These are phyloP conservation scores for Nothomitra cinnamomea DNA, from an alignment of 2,329 filamentous ascomycete species.

Conservation along the genomic window DNA sequence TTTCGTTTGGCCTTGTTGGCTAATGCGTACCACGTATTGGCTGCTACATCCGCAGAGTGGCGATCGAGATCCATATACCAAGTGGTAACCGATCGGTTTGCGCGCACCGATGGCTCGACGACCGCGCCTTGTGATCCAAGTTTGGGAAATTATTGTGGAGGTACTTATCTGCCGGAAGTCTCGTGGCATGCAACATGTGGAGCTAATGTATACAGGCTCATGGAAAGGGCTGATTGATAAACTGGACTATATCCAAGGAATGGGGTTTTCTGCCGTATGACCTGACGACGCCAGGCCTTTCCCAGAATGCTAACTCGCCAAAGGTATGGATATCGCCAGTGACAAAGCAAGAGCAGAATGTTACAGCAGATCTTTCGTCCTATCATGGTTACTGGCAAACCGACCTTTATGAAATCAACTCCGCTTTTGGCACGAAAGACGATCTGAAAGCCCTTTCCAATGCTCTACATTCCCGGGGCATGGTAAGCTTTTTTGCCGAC, in stretches of 20 bases:
- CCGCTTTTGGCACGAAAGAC: constrained; percentile 20
- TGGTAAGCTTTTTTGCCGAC: constrained; percentile 15
- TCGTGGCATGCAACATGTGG: background rate
- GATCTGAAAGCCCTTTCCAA: constrained; percentile 21
- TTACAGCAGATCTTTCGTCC: constrained; percentile 22
- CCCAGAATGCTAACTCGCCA: background rate
- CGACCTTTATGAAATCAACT: constrained; percentile 21
- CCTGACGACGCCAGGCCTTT: constrained; percentile 21
- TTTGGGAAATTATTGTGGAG: constrained; percentile 18
- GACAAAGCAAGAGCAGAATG: constrained; percentile 21
- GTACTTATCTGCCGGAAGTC: constrained; percentile 11
- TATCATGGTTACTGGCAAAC: constrained; percentile 31
- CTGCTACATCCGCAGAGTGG: background rate
- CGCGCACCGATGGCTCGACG: constrained; percentile 13
- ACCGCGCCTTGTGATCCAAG: constrained; percentile 13
- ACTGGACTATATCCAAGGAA: constrained; percentile 25
- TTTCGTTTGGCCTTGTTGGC: background rate
- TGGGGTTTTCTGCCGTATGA: constrained; percentile 11
- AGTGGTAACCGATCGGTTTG: constrained; percentile 16
- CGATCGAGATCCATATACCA: constrained; percentile 5
- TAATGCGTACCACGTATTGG: background rate
- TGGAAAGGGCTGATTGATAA: constrained; percentile 25
- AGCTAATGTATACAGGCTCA: constrained; percentile 7
- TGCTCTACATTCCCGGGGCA: constrained; percentile 20
- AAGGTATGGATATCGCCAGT: constrained; percentile 27